Base-by-base conservation (phyloP, 2,329 filamentous ascomycete genomes). In the Cladosporium oxysporum region DNA sequence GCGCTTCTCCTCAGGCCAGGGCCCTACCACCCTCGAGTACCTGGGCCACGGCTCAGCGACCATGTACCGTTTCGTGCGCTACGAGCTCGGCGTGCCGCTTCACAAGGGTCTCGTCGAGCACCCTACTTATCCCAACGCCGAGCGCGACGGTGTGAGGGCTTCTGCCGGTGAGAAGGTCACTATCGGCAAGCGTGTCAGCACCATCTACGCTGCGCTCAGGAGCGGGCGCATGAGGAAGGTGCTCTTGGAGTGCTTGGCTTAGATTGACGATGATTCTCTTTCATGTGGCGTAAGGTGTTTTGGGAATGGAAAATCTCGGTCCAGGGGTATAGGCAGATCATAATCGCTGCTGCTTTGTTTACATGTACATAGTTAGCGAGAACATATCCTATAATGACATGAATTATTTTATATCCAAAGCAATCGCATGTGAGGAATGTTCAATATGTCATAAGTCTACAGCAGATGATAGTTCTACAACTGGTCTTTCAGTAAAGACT, bases 121-220 rank as follows among this genome's bases (percentile, higher is more conserved):
- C 52, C 67, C 71, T 10, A 69, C 70, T 5, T 67, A 66, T 23
- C 62, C 67, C n/a, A 59, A 53, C 10, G 52, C 50, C 5, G 68
- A 67, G 49, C 58, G 60, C 16, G 66, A 68, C 5, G 69, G 66
- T 6, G 58, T 69, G 18, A 18, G 35, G n/a, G 35, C 61, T 10
- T 35, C 61, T 8, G 58, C 64, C n/a, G 59, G 63, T 21, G 68
- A 67, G 37, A 69, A 67, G 55, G 66, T 58, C 49, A 69, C 66
- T 21, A 69, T 72, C 5, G 71, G 70, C 8, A 68, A 59, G 35
- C 50, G 67, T 23, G 67, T 73, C 21, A 67, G 70, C 31, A 63
- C 65, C 1, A 72, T 74, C 26, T 75, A 73, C 52, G 67, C 67
- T 47, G 71, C 73, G 16, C 62, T 75, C 62, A 68, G 71, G 41